Evolutionary conservation across 345 rosid species (phyloP).

Genomic region (Boechera retrofracta): DNA sequence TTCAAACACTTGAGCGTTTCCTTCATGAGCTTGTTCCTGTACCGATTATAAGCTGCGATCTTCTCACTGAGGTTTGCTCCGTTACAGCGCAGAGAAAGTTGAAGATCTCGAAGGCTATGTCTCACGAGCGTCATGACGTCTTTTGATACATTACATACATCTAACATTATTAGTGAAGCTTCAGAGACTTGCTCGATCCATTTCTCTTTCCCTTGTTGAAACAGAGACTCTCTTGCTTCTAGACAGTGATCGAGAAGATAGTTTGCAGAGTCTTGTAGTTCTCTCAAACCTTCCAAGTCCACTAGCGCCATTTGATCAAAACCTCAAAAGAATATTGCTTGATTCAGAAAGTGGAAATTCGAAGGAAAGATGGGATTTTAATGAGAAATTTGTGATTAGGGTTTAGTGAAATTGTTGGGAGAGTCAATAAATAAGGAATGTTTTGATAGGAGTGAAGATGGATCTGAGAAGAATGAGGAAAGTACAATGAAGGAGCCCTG

Average conservation of each 20-base stretch:
- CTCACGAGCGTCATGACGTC: conserved; percentile 66
- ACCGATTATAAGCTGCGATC: conserved; percentile 54
- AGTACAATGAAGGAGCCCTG: conserved; percentile 48
- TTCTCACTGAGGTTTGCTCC: conserved; percentile 46
- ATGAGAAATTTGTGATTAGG: conserved; percentile 14
- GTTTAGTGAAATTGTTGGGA: neutral
- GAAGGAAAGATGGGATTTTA: neutral
- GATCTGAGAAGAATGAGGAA: conserved; percentile 48
- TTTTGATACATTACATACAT: conserved; percentile 59
- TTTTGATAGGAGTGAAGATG: neutral
- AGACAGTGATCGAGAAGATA: conserved; percentile 68
- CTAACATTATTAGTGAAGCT: conserved; percentile 71
- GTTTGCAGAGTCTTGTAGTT: conserved; percentile 70
- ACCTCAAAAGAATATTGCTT: conserved; percentile 17
- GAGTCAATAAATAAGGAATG: conserved; percentile 25
- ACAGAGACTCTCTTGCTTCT: conserved; percentile 52
- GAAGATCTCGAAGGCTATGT: conserved; percentile 58
- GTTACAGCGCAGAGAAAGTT: conserved; percentile 52
- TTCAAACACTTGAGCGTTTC: conserved; percentile 63
- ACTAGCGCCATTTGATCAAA: conserved; percentile 49
- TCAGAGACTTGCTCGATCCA: conserved; percentile 66
- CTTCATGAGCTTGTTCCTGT: conserved; percentile 66
- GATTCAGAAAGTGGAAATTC: conserved; percentile 8
- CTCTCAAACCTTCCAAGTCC: conserved; percentile 66
- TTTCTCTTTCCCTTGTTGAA: conserved; percentile 52